phyloP scores from a whole-genome alignment of 2,329 filamentous ascomycete genomes.

The Talaromyces sp. region DNA sequence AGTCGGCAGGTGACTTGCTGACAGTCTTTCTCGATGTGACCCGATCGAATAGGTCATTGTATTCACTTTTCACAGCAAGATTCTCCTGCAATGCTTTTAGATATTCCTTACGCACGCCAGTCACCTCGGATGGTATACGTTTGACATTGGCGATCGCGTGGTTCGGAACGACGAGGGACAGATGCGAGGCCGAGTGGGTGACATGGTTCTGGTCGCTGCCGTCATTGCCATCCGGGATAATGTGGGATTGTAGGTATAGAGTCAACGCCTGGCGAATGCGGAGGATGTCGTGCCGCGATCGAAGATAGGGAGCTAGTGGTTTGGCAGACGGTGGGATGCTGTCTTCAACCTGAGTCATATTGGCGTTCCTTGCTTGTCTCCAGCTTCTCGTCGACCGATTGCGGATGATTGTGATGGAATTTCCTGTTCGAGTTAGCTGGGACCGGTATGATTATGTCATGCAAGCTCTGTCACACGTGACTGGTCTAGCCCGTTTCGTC shows the following conservation, averaged over 20 bases:
- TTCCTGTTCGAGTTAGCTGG: not conserved
- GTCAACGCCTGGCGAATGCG: conserved; percentile 41
- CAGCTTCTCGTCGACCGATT: not conserved
- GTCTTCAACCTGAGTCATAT: not conserved
- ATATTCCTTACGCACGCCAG: conserved; percentile 44
- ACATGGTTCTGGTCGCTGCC: conserved; percentile 13
- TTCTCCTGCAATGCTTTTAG: conserved; percentile 46
- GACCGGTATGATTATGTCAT: not conserved
- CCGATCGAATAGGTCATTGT: conserved; percentile 34
- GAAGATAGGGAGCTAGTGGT: conserved; percentile 40
- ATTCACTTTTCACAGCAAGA: conserved; percentile 39
- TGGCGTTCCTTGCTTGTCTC: not conserved
- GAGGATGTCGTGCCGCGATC: conserved; percentile 37
- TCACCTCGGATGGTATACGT: conserved; percentile 38
- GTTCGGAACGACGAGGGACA: conserved; percentile 35
- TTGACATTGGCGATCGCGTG: conserved; percentile 33
- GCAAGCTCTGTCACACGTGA: not conserved
- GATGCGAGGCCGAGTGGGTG: conserved; percentile 21
- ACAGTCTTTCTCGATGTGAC: conserved; percentile 27
- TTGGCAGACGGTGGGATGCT: conserved; percentile 33
- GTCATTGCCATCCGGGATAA: conserved; percentile 30
- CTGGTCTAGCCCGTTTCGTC: not conserved
- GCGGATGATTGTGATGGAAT: conserved; percentile 1
- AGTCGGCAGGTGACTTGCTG: not conserved
- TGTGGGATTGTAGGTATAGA: conserved; percentile 36